Percentiles rank a stretch among this genome's conserved stretches.
These are phyloP conservation scores for Candida sanyaensis DNA, from an alignment of 1,139 yeast species.

Conservation along the genomic window DNA sequence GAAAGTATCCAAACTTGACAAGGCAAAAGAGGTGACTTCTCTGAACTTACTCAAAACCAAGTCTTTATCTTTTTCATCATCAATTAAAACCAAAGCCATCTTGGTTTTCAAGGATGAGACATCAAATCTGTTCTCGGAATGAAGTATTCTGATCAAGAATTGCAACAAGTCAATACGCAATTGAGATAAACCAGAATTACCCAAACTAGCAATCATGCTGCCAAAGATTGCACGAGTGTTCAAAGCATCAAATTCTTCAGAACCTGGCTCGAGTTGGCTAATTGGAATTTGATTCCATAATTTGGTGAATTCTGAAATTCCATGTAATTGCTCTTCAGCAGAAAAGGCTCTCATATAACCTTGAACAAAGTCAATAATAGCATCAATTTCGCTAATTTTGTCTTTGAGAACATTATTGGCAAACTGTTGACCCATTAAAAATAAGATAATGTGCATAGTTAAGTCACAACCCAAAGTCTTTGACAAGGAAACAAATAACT, in stretches of 20 bases:
- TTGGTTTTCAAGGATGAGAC: constrained; percentile 54
- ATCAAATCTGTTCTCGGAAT: constrained; percentile 26
- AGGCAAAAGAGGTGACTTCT: constrained; percentile 37
- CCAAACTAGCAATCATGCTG: constrained; percentile 54
- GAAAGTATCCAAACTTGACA: constrained; percentile 36
- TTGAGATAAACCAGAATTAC: constrained; percentile 47
- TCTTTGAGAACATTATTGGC: constrained; percentile 53
- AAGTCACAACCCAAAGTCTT: constrained; percentile 70
- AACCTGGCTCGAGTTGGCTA: constrained; percentile 36
- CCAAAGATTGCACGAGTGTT: constrained; percentile 65
- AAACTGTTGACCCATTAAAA: constrained; percentile 80
- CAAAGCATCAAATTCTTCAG: constrained; percentile 39
- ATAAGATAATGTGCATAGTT: constrained; percentile 71
- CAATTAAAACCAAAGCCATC: constrained; percentile 58
- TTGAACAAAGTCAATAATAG: constrained; percentile 69
- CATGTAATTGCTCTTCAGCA: constrained; percentile 66
- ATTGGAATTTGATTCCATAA: constrained; percentile 56
- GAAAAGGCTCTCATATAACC: constrained; percentile 68
- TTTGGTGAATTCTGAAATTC: constrained; percentile 56
- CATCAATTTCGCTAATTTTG: constrained; percentile 64
- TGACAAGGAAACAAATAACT: constrained; percentile 75
- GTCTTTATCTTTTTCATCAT: constrained; percentile 28
- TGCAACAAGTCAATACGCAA: constrained; percentile 56
- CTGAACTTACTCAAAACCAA: constrained; percentile 46
- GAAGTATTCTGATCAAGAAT: constrained; percentile 28